Percentiles rank a stretch among this genome's conserved stretches.
Conservation (phyloP, 805 yeast genomes). For the Pichia rugopelliculosa region DNA sequence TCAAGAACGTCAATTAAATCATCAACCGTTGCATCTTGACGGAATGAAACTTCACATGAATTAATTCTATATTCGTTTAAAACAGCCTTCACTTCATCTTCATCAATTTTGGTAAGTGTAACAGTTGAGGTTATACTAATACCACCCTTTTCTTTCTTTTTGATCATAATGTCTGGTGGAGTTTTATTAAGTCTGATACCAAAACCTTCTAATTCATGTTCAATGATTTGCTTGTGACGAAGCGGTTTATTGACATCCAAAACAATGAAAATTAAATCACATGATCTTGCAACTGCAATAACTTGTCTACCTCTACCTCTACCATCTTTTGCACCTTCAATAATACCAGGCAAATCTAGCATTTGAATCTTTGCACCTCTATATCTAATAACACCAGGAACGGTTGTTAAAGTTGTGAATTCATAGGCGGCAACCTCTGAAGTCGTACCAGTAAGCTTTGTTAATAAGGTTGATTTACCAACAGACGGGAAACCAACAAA, state of each 20-base stretch:
- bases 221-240: constrained; percentile 89
- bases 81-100: constrained; percentile 92
- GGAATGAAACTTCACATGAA: constrained; percentile 91
- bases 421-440: constrained; percentile 98
- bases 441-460: constrained; percentile 89
- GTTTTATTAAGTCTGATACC: constrained; percentile 89
- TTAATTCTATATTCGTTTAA: constrained; percentile 92
- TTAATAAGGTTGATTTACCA: constrained; percentile 77
- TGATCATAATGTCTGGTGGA: constrained; percentile 88
- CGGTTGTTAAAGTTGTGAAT: constrained; percentile 95
- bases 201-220: constrained; percentile 92
- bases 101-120: constrained; percentile 83
- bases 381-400: constrained; percentile 92
- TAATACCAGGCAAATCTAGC: constrained; percentile 86
- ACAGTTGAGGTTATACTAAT: constrained; percentile 89
- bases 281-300: constrained; percentile 98
- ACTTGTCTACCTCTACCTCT: constrained; percentile 94
- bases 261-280: constrained; percentile 86
- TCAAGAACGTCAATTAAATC: constrained; percentile 93
- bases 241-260: constrained; percentile 94
- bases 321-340: constrained; percentile 89
- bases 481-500: constrained; percentile 98
- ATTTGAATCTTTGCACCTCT: constrained; percentile 97
- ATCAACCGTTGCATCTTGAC: constrained; percentile 97
- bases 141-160: constrained; percentile 95